Conservation (phyloP, 2,329 filamentous ascomycete genomes). For the Pezicula neosporulosa region DNA sequence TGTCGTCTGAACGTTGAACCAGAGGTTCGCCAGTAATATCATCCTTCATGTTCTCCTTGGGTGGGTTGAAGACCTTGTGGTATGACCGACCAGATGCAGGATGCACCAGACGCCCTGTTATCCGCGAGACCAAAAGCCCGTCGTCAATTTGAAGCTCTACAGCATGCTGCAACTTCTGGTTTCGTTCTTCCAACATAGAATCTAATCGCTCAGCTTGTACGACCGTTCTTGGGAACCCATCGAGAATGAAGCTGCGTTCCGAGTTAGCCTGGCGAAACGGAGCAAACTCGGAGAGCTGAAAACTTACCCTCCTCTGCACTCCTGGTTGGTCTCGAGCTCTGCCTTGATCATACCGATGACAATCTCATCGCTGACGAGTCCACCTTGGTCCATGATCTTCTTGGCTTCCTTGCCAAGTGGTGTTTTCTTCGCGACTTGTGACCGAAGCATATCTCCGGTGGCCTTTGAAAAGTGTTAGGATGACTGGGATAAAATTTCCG, state of each 20-base stretch:
- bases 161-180: constrained; percentile 88
- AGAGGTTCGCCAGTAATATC: constrained; percentile 95
- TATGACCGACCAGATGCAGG: constrained; percentile 94
- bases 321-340: constrained; percentile 88
- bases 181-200: constrained; percentile 75
- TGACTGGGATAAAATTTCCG: constrained; percentile 1
- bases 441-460: constrained; percentile 98
- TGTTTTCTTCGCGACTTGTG: constrained; percentile 97
- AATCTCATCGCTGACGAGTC: constrained; percentile 96
- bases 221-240: constrained; percentile 96
- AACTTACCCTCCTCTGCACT: constrained; percentile 92
- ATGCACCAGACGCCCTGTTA: constrained; percentile 94
- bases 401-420: constrained; percentile 91
- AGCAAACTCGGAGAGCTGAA: constrained; percentile 2
- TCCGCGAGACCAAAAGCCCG: constrained; percentile 85
- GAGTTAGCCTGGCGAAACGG: constrained; percentile 7
- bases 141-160: constrained; percentile 98
- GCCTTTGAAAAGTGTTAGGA: constrained; percentile 54
- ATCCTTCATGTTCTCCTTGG: constrained; percentile 90
- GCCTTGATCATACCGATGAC: constrained; percentile 99
- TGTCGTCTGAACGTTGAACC: constrained; percentile 95
- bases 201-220: constrained; percentile 94
- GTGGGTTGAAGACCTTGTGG: constrained; percentile 98
- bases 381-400: constrained; percentile 99
- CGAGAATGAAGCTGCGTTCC: constrained; percentile 82